Conservation (phyloP, 1,284 basidiomycete genomes). For the Leccinum solheimii region DNA sequence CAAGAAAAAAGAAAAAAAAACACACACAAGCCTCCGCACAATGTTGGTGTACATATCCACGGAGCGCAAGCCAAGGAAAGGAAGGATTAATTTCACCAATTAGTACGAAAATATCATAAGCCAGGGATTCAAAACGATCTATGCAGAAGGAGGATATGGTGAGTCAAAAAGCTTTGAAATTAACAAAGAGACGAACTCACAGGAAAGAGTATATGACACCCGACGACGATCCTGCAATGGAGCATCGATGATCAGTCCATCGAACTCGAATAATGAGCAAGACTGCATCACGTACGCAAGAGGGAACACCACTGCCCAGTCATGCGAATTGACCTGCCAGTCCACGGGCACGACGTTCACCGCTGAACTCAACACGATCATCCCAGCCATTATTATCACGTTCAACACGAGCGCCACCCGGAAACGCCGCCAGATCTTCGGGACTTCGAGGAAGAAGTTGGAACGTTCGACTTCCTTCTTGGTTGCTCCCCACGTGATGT, state of each 20-base stretch:
- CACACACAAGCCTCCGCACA: too few relatives aligned
- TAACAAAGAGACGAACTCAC: conserved; percentile 37
- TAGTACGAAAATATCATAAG: conserved; percentile 77
- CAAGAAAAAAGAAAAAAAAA: too few relatives aligned
- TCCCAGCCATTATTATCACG: conserved; percentile 45
- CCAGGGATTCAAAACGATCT: conserved; percentile 79
- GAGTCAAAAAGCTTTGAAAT: not conserved
- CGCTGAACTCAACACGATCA: conserved; percentile 55
- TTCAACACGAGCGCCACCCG: conserved; percentile 63
- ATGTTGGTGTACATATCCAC: too few relatives aligned
- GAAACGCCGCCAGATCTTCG: conserved; percentile 64
- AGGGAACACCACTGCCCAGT: conserved; percentile 70
- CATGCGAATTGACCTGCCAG: conserved; percentile 53
- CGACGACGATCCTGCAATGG: conserved; percentile 47
- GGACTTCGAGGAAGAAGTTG: conserved; percentile 88
- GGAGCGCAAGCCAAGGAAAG: too few relatives aligned
- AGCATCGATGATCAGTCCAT: conserved; percentile 24
- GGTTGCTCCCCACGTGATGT: conserved; percentile 83
- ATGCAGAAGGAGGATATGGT: not conserved
- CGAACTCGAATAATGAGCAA: not conserved
- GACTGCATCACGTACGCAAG: conserved; percentile 43
- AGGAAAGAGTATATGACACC: conserved; percentile 69
- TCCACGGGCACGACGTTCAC: conserved; percentile 48
- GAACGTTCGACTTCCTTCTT: conserved; percentile 79
- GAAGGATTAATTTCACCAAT: not conserved